Evolutionary conservation across 78 protist genomes (phyloP), one percentile per base, ranked within the genome.

Genomic region (Polysphondylium violaceum): DNA sequence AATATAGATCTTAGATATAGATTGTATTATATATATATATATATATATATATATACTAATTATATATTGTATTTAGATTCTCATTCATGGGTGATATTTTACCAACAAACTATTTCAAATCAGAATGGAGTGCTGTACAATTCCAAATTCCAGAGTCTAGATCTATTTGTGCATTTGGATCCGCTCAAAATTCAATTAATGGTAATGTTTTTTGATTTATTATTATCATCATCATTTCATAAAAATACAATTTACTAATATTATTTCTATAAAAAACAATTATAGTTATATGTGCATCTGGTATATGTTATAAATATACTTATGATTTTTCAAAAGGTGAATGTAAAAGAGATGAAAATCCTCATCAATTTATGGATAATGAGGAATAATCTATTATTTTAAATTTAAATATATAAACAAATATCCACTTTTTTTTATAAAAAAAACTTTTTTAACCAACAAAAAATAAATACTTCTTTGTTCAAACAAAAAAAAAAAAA

Each of bases 41-140:
- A 53, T 27, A 16, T 38, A 74, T 55, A 38, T 6, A 60, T 21
- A n/a, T 1, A 11, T 35, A 33, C 12, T 3, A 3, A 16, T 29
- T 2, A 3, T 60, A 4, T 4, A 12, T 63, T 4, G 11, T 21
- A 27, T 14, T 19, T 33, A 83, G 95, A 33, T 83, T 94, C 63
- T 74, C 96, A n/a, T 95, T 94, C 59, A 69, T 97, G 76, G 77
- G 87, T 55, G 95, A 67, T 59, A 59, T 95, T 31, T 94, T 96
- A 33, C 98, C 98, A 14, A 85, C 88, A 23, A 79, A 79, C 21
- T 98, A 98, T 89, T 96, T 98, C 85, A 87, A 89, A 35, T 95
- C 98, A 25, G 97, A 97, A 79, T 98, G 99, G 99, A 61, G 93
- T 87, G 96, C 98, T 67, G 98, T 98, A 23, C 90, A 94, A 85